phyloP scores from a whole-genome alignment of 805 yeast genomes.

The Metschnikowia dekortorum region DNA sequence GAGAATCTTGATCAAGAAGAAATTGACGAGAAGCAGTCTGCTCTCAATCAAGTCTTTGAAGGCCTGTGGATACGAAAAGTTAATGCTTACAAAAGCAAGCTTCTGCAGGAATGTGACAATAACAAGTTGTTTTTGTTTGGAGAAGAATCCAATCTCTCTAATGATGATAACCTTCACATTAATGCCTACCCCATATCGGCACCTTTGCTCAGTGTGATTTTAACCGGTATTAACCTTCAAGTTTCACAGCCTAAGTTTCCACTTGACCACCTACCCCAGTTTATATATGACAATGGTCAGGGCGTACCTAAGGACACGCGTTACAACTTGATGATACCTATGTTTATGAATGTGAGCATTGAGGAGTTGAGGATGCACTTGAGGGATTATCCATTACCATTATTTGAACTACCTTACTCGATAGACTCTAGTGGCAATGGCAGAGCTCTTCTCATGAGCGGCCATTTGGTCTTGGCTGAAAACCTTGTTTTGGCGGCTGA shows the following conservation, averaged over 20 bases:
- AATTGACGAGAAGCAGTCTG: constrained; percentile 2
- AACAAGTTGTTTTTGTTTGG: constrained; percentile 33
- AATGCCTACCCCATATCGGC: constrained; percentile 30
- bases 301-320: constrained; percentile 70
- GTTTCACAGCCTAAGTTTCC: constrained; percentile 27
- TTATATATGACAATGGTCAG: constrained; percentile 69
- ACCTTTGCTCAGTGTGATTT: constrained; percentile 31
- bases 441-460: constrained; percentile 37
- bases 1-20: neutral
- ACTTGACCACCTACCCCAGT: constrained; percentile 47
- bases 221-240: constrained; percentile 24
- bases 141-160: constrained; percentile 20
- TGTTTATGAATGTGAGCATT: constrained; percentile 51
- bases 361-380: constrained; percentile 65
- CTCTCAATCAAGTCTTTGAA: constrained; percentile 9
- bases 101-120: constrained; percentile 8
- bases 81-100: constrained; percentile 34
- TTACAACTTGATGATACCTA: constrained; percentile 67
- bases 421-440: constrained; percentile 16
- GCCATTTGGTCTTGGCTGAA: constrained; percentile 70
- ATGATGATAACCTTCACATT: constrained; percentile 22
- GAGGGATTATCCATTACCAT: constrained; percentile 84
- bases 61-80: constrained; percentile 64
- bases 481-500: constrained; percentile 46
- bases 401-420: constrained; percentile 63